A percentile compares a stretch with the other conserved stretches of the same genome.
phyloP scores from a whole-genome alignment of 2,329 filamentous ascomycete species.

The Trichoderma sp. region DNA sequence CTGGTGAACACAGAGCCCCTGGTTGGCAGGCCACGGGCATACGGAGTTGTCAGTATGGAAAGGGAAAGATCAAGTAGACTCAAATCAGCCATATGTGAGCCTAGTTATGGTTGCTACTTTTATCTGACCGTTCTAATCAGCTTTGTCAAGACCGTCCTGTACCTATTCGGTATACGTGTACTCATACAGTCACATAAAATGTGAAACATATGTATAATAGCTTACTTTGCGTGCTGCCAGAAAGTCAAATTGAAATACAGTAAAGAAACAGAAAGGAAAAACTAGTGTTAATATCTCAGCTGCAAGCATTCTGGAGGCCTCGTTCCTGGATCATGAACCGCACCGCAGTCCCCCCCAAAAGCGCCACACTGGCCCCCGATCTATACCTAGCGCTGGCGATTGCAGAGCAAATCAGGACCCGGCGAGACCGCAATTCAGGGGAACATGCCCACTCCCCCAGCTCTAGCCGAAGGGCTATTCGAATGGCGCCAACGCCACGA shows the following conservation, averaged over 20 bases:
- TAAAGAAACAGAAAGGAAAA: background rate
- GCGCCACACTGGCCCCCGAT: constrained; percentile 2
- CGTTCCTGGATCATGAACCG: constrained; percentile 1
- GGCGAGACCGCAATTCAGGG: constrained; percentile 28
- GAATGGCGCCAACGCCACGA: constrained; percentile 27
- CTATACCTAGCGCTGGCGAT: constrained; percentile 25
- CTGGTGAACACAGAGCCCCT: constrained; percentile 10
- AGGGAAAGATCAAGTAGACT: background rate
- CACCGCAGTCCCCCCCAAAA: background rate
- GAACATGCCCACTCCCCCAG: constrained; percentile 27
- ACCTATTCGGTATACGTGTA: background rate
- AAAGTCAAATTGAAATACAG: background rate
- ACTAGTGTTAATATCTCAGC: background rate
- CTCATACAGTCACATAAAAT: background rate
- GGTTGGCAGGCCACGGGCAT: background rate
- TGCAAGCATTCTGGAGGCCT: constrained; percentile 7
- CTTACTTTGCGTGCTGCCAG: background rate
- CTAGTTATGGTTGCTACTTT: background rate
- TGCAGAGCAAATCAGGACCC: constrained; percentile 27
- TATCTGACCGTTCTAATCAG: background rate
- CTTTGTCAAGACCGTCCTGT: background rate
- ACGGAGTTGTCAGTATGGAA: background rate
- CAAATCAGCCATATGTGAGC: background rate
- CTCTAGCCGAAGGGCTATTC: constrained; percentile 21
- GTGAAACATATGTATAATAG: background rate